phyloP scores from a whole-genome alignment of 176 grass and related monocot species.

The Aegilops bicornis region DNA sequence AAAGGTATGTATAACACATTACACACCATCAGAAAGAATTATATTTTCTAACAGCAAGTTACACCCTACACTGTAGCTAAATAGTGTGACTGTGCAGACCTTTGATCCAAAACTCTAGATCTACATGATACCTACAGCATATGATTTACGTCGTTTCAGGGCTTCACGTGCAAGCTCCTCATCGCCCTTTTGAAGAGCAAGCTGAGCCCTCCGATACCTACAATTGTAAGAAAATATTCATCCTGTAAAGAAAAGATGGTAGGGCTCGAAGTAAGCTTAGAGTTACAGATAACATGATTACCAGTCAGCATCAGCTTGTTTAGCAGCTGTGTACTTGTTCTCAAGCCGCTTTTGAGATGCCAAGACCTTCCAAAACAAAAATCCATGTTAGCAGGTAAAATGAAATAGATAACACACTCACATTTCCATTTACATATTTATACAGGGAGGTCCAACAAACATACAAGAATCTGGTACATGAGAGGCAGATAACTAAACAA shows the following conservation, averaged over 20 bases:
- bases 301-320: constrained; percentile 87
- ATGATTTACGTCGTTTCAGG: constrained; percentile 97
- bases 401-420: not conserved
- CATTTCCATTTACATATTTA: not conserved
- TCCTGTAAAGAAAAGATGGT: constrained; percentile 5
- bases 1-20: not conserved
- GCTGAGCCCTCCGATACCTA: constrained; percentile 91
- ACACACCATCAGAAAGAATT: not conserved
- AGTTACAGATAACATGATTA: constrained; percentile 41
- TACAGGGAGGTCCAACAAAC: not conserved
- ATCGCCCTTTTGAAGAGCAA: constrained; percentile 96
- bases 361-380: constrained; percentile 75
- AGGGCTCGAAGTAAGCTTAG: constrained; percentile 9
- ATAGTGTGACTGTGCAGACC: not conserved
- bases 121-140: constrained; percentile 78
- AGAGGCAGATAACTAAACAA: not conserved
- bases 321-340: constrained; percentile 92
- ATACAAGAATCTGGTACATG: not conserved
- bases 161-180: constrained; percentile 99
- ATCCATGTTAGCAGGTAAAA: constrained; percentile 11
- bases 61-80: constrained; percentile 5
- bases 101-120: constrained; percentile 7
- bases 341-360: constrained; percentile 93
- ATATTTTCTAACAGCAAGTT: not conserved
- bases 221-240: constrained; percentile 27